Evolutionary conservation across 148 eudicot genomes (phyloP).

Genomic region (Oxyria digyna): DNA sequence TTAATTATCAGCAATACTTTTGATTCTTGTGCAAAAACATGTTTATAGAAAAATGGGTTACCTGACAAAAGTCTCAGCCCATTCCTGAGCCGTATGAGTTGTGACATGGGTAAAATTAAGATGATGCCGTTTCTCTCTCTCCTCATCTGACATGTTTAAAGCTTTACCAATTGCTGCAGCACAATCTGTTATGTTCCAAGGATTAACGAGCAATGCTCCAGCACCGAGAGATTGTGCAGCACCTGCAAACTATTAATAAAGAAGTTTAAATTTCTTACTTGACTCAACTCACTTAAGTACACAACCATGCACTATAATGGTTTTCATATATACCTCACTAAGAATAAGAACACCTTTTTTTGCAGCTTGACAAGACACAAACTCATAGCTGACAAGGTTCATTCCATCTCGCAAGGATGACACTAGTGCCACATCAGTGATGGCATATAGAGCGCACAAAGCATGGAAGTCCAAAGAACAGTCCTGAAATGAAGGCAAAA

Average conservation of each 20-base stretch:
- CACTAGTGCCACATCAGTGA: slow-evolving; percentile 89
- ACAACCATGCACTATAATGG: background rate
- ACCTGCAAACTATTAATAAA: slow-evolving; percentile 67
- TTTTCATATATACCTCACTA: slow-evolving; percentile 49
- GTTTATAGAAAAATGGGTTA: slow-evolving; percentile 10
- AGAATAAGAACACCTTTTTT: slow-evolving; percentile 90
- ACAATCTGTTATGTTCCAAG: slow-evolving; percentile 92
- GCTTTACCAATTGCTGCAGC: slow-evolving; percentile 81
- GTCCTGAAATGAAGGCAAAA: slow-evolving; percentile 43
- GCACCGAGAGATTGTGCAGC: slow-evolving; percentile 99
- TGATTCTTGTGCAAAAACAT: background rate
- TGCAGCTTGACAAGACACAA: slow-evolving; percentile 87
- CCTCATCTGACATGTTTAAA: slow-evolving; percentile 81
- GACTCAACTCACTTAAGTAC: background rate
- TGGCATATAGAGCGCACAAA: slow-evolving; percentile 83
- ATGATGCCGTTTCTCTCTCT: slow-evolving; percentile 73
- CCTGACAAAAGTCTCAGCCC: slow-evolving; percentile 99
- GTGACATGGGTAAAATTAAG: slow-evolving; percentile 74
- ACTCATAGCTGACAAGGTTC: slow-evolving; percentile 97
- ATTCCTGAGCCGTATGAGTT: slow-evolving; percentile 86
- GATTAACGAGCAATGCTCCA: slow-evolving; percentile 91
- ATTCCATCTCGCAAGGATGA: slow-evolving; percentile 95
- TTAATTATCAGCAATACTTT: too few species aligned
- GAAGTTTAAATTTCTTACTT: background rate
- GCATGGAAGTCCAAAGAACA: slow-evolving; percentile 85